Base-by-base conservation (phyloP, 148 eudicot genomes). In the Nepenthes gracilis region DNA sequence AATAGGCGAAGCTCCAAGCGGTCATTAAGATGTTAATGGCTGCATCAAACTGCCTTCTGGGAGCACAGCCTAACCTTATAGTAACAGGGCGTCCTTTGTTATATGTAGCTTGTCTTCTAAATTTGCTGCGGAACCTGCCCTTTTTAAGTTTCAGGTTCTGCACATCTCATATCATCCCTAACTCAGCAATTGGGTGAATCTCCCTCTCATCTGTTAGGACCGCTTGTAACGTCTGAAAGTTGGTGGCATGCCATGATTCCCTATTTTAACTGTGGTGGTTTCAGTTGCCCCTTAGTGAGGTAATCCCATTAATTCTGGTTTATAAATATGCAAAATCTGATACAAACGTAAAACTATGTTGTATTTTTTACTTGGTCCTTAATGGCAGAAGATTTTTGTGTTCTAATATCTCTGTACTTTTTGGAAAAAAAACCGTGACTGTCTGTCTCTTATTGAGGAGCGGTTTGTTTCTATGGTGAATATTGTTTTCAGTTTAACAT, bases 61-160 rank as follows among this genome's bases (percentile, higher is more conserved):
- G 76, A 74, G 59, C 68, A 74, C 76, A 67, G 59, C 70, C 90
- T 84, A 82, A 84, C 89, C 59, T 61, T 55, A 68, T 64, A 59
- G 68, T 55, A 64, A 69, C 63, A 50, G 64, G 67, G 62, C 61
- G 58, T 66, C 58, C 14, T 68, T 61, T 23, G 23, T 32, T 9
- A 60, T 55, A 69, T 59, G 13, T 49, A 49, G 53, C 61, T 64
- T 61, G 53, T 49, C 58, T 60, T 48, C 48, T 59, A 58, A 64
- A 59, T 54, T 23, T 23, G 23, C 55, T 65, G 60, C 73, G 65
- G 47, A 66, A 34, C 69, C 62, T 70, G 76, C 62, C 58, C 74
- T 62, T 14, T 74, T 68, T 64, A 56, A 57, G 64, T 63, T 64
- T 47, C 71, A 72, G 74, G 71, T 58, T 47, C 67, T 47, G 36